These are phyloP conservation scores for Microcos paniculata DNA, from an alignment of 345 rosid genomes.

Conservation along the genomic window DNA sequence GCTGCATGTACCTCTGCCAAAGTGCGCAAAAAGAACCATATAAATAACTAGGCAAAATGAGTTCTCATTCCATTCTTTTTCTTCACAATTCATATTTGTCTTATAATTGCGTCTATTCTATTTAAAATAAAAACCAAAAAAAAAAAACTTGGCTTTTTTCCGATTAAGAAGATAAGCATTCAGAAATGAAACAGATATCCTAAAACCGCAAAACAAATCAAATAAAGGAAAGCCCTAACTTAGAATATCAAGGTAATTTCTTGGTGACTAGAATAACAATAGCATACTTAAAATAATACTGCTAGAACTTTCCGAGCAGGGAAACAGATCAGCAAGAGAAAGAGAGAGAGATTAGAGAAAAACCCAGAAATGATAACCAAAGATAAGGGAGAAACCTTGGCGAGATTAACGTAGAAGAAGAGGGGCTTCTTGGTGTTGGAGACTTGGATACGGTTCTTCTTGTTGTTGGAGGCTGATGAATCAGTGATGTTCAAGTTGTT, in stretches of 20 bases:
- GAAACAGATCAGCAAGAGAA: not conserved
- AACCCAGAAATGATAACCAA: not conserved
- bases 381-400: conserved; percentile 41
- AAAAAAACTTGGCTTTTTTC: not conserved
- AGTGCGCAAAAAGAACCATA: not conserved
- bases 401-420: conserved; percentile 77
- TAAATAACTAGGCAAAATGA: not conserved
- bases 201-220: not conserved
- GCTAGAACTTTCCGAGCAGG: not conserved
- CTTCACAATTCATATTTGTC: not conserved
- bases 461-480: conserved; percentile 29
- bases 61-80: not conserved
- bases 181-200: not conserved
- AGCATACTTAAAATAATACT: not conserved
- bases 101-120: not conserved
- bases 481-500: conserved; percentile 35
- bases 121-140: not conserved
- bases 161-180: not conserved
- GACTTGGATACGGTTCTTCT: conserved; percentile 75
- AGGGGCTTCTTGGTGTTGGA: conserved; percentile 69
- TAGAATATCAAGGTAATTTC: not conserved
- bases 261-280: not conserved
- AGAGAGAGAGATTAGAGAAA: not conserved
- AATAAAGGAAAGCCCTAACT: not conserved
- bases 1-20: conserved; percentile 81